Percentiles rank a stretch among this genome's conserved stretches.
These are phyloP conservation scores for Ustulina deusta DNA, from an alignment of 2,329 filamentous ascomycete species.

Conservation along the genomic window DNA sequence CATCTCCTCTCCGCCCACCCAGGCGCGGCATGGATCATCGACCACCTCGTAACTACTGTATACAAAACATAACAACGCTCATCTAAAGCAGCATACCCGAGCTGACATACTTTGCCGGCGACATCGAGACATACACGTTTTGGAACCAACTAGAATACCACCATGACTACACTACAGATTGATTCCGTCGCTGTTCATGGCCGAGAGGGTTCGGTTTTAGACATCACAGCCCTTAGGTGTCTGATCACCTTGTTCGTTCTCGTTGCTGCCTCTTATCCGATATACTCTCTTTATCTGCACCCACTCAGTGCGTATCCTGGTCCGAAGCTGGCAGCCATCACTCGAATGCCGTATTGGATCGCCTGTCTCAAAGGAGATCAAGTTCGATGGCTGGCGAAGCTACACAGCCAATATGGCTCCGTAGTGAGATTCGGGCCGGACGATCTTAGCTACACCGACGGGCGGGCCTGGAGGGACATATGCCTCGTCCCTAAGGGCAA, in stretches of 20 bases:
- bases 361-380: slow-evolving; percentile 38
- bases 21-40: background rate
- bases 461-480: slow-evolving; percentile 39
- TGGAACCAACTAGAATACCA: background rate
- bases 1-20: slow-evolving; percentile 11
- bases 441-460: slow-evolving; percentile 41
- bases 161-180: slow-evolving; percentile 23
- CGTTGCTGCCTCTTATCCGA: slow-evolving; percentile 9
- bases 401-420: slow-evolving; percentile 40
- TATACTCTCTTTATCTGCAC: slow-evolving; percentile 43
- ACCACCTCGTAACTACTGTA: background rate
- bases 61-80: background rate
- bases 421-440: slow-evolving; percentile 40
- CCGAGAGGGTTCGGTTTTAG: background rate
- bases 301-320: slow-evolving; percentile 45
- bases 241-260: slow-evolving; percentile 9
- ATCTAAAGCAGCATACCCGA: background rate
- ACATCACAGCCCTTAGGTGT: slow-evolving; percentile 4
- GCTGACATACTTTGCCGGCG: background rate
- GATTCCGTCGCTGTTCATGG: slow-evolving; percentile 14
- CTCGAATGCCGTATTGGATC: slow-evolving; percentile 43
- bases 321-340: slow-evolving; percentile 39
- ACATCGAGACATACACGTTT: background rate
- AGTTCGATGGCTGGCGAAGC: slow-evolving; percentile 32
- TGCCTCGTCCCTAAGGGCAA: slow-evolving; percentile 22